A percentile compares a stretch with the other conserved stretches of the same genome.
These are phyloP conservation scores for Sphagnum contortum DNA, from an alignment of 225 moss, liverwort and hornwort species.

Conservation along the genomic window DNA sequence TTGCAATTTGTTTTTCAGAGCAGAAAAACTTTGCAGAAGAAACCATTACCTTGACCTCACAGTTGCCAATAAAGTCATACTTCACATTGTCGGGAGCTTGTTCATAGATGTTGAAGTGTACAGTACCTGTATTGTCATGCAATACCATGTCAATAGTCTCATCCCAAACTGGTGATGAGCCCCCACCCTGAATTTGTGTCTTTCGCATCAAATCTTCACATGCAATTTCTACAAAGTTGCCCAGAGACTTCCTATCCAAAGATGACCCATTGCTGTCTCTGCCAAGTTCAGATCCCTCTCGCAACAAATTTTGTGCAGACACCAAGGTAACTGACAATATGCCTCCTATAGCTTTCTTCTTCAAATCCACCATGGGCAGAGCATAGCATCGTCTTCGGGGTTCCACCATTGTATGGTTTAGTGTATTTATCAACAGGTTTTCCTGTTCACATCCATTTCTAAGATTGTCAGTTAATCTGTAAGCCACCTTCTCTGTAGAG, in stretches of 20 bases:
- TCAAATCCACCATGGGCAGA: constrained; percentile 32
- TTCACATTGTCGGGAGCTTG: constrained; percentile 71
- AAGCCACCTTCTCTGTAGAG: no score
- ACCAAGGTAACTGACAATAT: constrained; percentile 37
- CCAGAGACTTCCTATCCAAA: constrained; percentile 28
- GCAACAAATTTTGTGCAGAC: constrained; percentile 55
- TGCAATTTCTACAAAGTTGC: constrained; percentile 72
- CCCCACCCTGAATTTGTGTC: constrained; percentile 49
- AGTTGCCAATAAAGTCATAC: constrained; percentile 80
- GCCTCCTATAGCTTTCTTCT: constrained; percentile 42
- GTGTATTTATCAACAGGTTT: constrained; percentile 30
- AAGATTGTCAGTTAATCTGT: background rate
- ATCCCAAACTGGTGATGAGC: constrained; percentile 52
- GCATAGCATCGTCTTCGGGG: constrained; percentile 40
- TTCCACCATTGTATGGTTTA: constrained; percentile 42
- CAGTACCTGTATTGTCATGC: constrained; percentile 69
- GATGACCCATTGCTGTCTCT: constrained; percentile 27
- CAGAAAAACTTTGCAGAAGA: no score
- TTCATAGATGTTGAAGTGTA: constrained; percentile 76
- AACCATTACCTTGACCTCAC: constrained; percentile 72
- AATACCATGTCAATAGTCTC: constrained; percentile 83
- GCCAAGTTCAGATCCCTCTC: constrained; percentile 13
- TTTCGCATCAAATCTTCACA: constrained; percentile 82
- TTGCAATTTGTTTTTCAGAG: no score
- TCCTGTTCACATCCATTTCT: constrained; percentile 14